Conservation (phyloP, 768 basidiomycete species). For the Agaricus sinodeliciosus region DNA sequence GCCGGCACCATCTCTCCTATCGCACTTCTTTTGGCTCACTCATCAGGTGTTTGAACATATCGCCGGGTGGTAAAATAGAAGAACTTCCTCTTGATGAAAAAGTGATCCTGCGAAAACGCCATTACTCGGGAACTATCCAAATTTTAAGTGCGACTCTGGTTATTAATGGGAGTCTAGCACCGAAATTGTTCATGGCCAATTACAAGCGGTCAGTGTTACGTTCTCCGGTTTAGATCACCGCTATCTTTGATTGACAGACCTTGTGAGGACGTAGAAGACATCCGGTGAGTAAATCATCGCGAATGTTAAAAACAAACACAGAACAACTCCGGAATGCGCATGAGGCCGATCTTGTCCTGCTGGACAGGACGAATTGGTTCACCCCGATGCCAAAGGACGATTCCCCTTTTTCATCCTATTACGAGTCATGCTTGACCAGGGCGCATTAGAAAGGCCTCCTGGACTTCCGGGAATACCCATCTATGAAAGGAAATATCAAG, state of each 20-base stretch:
- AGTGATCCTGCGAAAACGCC: background rate
- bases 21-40: background rate
- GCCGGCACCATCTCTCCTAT: background rate
- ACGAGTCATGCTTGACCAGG: background rate
- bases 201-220: too few species aligned
- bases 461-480: background rate
- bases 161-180: background rate
- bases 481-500: background rate
- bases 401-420: background rate
- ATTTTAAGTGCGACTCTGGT: too few species aligned
- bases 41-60: background rate
- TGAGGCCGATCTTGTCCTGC: background rate
- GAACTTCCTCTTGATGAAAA: constrained; percentile 1
- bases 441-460: background rate
- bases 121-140: constrained; percentile 5
- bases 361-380: background rate
- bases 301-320: background rate
- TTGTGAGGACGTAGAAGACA: background rate
- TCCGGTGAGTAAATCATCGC: background rate
- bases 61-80: background rate
- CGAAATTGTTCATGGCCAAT: background rate
- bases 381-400: background rate
- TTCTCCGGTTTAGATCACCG: too few species aligned
- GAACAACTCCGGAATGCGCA: background rate
- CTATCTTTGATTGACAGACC: too few species aligned